These are phyloP conservation scores for Thermochaetoides dissita DNA, from an alignment of 2,329 filamentous ascomycete genomes.

Conservation along the genomic window DNA sequence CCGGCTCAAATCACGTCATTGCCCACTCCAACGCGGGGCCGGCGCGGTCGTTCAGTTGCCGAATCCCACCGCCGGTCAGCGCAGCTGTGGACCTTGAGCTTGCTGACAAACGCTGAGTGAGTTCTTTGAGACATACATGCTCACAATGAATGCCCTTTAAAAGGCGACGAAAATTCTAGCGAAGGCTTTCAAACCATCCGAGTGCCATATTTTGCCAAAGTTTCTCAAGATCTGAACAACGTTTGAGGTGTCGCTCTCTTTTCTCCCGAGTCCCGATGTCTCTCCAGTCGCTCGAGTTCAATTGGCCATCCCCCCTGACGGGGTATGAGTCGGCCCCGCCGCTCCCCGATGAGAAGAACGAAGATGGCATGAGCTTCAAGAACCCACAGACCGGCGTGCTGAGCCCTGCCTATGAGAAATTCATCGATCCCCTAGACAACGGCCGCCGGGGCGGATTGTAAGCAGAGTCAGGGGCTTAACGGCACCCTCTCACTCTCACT, in stretches of 20 bases:
- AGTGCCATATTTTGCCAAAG: not conserved
- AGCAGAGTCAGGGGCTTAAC: conserved; percentile 13
- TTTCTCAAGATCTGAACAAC: not conserved
- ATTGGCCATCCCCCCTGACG: conserved; percentile 41
- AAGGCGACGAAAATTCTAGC: no score
- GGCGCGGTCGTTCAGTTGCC: not conserved
- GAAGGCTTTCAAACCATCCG: no score
- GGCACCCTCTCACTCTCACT: not conserved
- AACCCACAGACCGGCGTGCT: conserved; percentile 48
- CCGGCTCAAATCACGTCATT: not conserved
- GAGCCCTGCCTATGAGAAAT: conserved; percentile 57
- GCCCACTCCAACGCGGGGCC: not conserved
- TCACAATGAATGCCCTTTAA: no score
- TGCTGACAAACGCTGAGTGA: conserved; percentile 2
- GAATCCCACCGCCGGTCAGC: not conserved
- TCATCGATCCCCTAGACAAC: conserved; percentile 54
- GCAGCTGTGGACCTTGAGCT: conserved; percentile 1
- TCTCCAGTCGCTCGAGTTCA: conserved; percentile 9
- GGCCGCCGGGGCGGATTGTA: conserved; percentile 57
- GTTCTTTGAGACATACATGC: no score
- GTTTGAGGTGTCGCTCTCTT: no score
- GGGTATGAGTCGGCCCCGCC: conserved; percentile 44
- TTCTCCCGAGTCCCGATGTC: no score
- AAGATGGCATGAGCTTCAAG: conserved; percentile 64
- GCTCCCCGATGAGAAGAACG: conserved; percentile 42